These are phyloP conservation scores for Fraxinus baroniana DNA, from an alignment of 305 asterid species.

Conservation along the genomic window DNA sequence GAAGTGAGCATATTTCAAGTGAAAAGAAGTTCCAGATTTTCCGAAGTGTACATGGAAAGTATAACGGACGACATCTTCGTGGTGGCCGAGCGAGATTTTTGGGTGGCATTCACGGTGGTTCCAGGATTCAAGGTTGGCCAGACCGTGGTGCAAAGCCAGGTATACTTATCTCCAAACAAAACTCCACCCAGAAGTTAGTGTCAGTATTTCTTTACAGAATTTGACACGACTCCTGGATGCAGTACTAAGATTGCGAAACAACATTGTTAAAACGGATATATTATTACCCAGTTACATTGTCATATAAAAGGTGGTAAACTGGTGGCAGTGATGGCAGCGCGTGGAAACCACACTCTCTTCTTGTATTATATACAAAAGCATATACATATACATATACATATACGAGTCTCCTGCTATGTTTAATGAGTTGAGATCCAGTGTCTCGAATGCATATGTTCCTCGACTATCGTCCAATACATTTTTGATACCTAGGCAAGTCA, in stretches of 20 bases:
- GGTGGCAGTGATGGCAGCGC: neutral
- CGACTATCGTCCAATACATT: neutral
- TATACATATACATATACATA: neutral
- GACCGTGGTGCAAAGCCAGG: constrained; percentile 85
- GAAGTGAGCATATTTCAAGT: constrained; percentile 61
- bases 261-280: neutral
- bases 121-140: constrained; percentile 78
- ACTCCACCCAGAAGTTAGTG: constrained; percentile 28
- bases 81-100: constrained; percentile 39
- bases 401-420: neutral
- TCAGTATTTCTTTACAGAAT: neutral
- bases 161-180: constrained; percentile 46
- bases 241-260: neutral
- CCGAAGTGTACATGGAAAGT: constrained; percentile 80
- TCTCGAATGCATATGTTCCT: neutral
- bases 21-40: constrained; percentile 42
- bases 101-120: constrained; percentile 82
- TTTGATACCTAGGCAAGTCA: neutral
- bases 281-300: neutral
- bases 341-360: neutral
- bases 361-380: neutral
- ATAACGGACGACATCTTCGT: constrained; percentile 54
- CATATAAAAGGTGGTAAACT: neutral
- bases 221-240: neutral
- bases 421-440: neutral